These are phyloP conservation scores for Nicotiana tabacum DNA, from an alignment of 257 asterid species.

Conservation along the genomic window DNA sequence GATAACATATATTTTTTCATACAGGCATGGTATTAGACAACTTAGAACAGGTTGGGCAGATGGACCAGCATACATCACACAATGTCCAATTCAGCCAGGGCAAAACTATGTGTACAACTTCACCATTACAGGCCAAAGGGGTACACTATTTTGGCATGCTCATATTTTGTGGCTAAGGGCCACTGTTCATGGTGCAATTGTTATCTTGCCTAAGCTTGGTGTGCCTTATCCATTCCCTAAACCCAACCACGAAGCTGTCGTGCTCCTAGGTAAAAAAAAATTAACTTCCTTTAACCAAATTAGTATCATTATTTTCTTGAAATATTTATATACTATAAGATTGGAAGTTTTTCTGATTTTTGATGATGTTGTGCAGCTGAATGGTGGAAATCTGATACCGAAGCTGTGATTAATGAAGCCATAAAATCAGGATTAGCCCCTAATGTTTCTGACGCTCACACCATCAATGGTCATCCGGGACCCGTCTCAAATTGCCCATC, in stretches of 20 bases:
- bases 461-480: slow-evolving; percentile 86
- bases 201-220: slow-evolving; percentile 79
- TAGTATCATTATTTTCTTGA: not conserved
- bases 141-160: slow-evolving; percentile 88
- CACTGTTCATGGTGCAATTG: slow-evolving; percentile 83
- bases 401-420: slow-evolving; percentile 76
- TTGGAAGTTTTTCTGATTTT: not conserved
- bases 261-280: slow-evolving; percentile 49
- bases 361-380: slow-evolving; percentile 40
- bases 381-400: slow-evolving; percentile 98
- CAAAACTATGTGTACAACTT: slow-evolving; percentile 71
- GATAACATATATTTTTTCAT: not conserved
- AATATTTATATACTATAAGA: not conserved
- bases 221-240: slow-evolving; percentile 88
- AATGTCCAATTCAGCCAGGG: slow-evolving; percentile 86
- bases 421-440: slow-evolving; percentile 71
- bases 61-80: slow-evolving; percentile 93
- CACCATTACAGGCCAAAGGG: slow-evolving; percentile 86
- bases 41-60: slow-evolving; percentile 93
- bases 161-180: slow-evolving; percentile 83
- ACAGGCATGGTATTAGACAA: slow-evolving; percentile 88
- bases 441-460: slow-evolving; percentile 91
- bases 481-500: slow-evolving; percentile 45
- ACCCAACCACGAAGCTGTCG: slow-evolving; percentile 76
- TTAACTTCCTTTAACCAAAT: not conserved